Evolutionary conservation across 2,329 filamentous ascomycete genomes (phyloP), one percentile per base, ranked within the genome.

Genomic region (Arachnomyces sp.): DNA sequence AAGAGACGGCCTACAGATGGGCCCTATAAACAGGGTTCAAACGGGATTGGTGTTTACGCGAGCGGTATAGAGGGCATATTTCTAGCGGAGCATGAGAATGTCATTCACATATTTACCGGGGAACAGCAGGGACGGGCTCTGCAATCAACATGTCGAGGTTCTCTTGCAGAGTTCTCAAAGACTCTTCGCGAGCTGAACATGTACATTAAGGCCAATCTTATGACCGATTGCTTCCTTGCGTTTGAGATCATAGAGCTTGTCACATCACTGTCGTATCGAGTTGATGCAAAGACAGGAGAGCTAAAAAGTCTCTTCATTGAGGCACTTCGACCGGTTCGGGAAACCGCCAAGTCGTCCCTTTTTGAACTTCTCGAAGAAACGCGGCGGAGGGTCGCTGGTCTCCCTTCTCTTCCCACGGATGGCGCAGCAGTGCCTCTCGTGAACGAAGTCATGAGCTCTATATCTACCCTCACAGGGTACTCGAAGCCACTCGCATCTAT

Each of bases 201-300:
- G 36, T 89, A 95, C 55, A 88, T 96, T 62, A 88, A 89, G 57
- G 70, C 76, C 31, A 89, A 95, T 56, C 68, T 95, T 30, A 77
- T 80, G 50, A 95, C 87, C 0, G 92, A 98, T 61, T 96, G 90
- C 63, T 96, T 86, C 60, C 75, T 98, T 36, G 88, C 88, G 6
- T 98, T 94, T 60, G 92, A 98, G 59, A 86, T 96, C 25, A 86
- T 93, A 25, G 90, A 95, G 54, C 86, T 95, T 44, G 79, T 96
- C 34, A 85, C 86, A 1, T 76, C 75, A 9, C 73, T 95, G 35
- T 88, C 87, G 2, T 82, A 81, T 41, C 81, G 83, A 30, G 69
- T 98, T 3, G 90, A 95, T 47, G 75, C 77, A 3, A 80, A 83
- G 45, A 94, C 88, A 0, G 87, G 87, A 2, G 87, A 95, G 54